Conservation (phyloP, 495 filamentous ascomycete genomes). For the Neurospora tetrasperma region DNA sequence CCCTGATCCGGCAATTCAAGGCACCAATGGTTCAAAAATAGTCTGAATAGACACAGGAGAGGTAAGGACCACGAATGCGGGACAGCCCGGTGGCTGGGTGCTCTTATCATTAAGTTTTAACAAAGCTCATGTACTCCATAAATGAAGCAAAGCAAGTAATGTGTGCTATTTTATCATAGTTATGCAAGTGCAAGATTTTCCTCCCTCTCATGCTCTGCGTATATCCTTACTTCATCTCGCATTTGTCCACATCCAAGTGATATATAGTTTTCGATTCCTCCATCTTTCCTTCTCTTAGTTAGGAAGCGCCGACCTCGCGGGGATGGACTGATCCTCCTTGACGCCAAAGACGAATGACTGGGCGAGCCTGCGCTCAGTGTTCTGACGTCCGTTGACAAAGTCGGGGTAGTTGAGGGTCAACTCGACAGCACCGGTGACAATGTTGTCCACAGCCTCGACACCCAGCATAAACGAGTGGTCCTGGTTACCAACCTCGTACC, state of each 20-base stretch:
- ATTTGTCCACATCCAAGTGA: background rate
- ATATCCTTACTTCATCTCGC: background rate
- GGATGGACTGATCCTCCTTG: constrained; percentile 19
- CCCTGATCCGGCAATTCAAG: background rate
- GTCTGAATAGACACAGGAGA: background rate
- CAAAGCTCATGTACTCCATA: background rate
- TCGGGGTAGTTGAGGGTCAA: constrained; percentile 98
- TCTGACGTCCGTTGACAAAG: constrained; percentile 87
- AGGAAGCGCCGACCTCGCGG: constrained; percentile 13
- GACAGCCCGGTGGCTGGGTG: background rate
- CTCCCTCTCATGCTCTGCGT: background rate
- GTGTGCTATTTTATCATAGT: background rate
- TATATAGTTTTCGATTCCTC: background rate
- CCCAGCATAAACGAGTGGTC: constrained; percentile 99
- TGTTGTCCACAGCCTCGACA: constrained; percentile 92
- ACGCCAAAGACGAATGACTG: constrained; percentile 44
- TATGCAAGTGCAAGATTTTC: background rate
- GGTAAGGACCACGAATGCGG: background rate
- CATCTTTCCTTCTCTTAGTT: constrained; percentile 2
- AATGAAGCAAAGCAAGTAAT: constrained; percentile 2
- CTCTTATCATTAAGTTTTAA: background rate
- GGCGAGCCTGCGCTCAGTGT: constrained; percentile 77
- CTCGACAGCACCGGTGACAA: constrained; percentile 89
- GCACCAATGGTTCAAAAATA: background rate
- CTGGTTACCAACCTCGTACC: constrained; percentile 92